Conservation (phyloP, 2,329 filamentous ascomycete species). For the Penicillium sp. region DNA sequence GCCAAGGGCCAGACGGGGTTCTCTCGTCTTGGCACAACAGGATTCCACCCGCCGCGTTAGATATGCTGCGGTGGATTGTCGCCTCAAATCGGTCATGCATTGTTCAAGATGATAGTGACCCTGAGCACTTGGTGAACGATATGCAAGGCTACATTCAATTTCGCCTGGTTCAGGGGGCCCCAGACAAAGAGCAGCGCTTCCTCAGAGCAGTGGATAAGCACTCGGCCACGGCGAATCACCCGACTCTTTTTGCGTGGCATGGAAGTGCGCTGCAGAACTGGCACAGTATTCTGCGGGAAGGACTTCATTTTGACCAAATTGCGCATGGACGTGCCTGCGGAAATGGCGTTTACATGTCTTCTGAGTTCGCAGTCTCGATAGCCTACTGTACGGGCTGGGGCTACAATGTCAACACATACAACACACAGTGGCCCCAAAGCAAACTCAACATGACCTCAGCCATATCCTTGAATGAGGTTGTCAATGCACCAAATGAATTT, state of each 20-base stretch:
- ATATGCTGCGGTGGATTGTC: slow-evolving; percentile 78
- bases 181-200: slow-evolving; percentile 79
- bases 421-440: slow-evolving; percentile 61
- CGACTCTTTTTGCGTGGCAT: slow-evolving; percentile 83
- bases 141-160: slow-evolving; percentile 73
- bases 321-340: slow-evolving; percentile 67
- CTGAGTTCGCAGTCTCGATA: slow-evolving; percentile 53
- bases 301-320: slow-evolving; percentile 65
- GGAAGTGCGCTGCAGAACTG: slow-evolving; percentile 73
- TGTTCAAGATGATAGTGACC: slow-evolving; percentile 56
- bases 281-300: slow-evolving; percentile 83
- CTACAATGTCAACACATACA: not conserved
- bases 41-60: slow-evolving; percentile 62
- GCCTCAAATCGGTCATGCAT: slow-evolving; percentile 87
- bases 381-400: slow-evolving; percentile 42
- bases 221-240: slow-evolving; percentile 44
- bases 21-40: slow-evolving; percentile 54
- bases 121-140: slow-evolving; percentile 55
- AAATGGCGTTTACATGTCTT: slow-evolving; percentile 76
- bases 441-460: slow-evolving; percentile 55
- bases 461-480: slow-evolving; percentile 77
- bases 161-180: slow-evolving; percentile 79
- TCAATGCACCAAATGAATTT: slow-evolving; percentile 67
- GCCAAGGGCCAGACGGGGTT: slow-evolving; percentile 21
- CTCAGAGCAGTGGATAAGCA: slow-evolving; percentile 53